Conservation (phyloP, 805 yeast species). For the Lipomyces yamanashiensis region DNA sequence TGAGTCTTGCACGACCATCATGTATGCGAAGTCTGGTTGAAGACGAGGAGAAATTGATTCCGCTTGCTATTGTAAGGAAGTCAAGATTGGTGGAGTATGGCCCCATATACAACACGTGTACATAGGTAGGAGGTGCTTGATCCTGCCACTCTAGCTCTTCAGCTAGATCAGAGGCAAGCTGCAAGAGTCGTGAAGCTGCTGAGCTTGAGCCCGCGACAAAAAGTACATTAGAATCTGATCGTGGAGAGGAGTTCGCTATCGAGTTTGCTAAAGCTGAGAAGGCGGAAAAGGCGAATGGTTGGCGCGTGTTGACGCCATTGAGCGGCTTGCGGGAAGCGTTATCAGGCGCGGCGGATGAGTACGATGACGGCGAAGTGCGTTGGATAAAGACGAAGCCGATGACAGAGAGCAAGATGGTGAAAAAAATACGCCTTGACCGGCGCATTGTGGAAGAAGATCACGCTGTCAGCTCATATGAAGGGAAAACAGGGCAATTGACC, state of each 20-base stretch:
- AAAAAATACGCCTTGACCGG: constrained; percentile 19
- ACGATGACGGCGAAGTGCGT: constrained; percentile 1
- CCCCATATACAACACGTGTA: constrained; percentile 30
- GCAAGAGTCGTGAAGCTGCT: constrained; percentile 26
- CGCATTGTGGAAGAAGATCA: constrained; percentile 16
- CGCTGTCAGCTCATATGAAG: background rate
- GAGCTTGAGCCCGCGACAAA: constrained; percentile 26
- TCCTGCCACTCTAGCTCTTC: background rate
- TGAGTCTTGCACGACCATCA: constrained; percentile 33
- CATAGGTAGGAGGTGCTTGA: constrained; percentile 1
- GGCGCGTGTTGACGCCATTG: constrained; percentile 16
- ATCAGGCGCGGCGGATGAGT: background rate
- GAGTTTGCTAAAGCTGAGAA: constrained; percentile 16
- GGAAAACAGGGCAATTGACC: background rate
- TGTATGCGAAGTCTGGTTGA: constrained; percentile 15
- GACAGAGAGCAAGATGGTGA: constrained; percentile 5
- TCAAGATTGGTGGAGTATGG: constrained; percentile 30
- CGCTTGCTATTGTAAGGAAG: constrained; percentile 16
- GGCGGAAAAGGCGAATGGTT: constrained; percentile 32
- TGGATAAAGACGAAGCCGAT: constrained; percentile 7
- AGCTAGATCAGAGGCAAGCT: constrained; percentile 31
- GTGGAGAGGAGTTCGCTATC: constrained; percentile 6
- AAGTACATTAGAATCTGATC: constrained; percentile 12
- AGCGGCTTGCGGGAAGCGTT: background rate
- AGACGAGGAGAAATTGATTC: constrained; percentile 6